These are phyloP conservation scores for Pinus albicaulis DNA, from an alignment of 75 land plant genomes.

Conservation along the genomic window DNA sequence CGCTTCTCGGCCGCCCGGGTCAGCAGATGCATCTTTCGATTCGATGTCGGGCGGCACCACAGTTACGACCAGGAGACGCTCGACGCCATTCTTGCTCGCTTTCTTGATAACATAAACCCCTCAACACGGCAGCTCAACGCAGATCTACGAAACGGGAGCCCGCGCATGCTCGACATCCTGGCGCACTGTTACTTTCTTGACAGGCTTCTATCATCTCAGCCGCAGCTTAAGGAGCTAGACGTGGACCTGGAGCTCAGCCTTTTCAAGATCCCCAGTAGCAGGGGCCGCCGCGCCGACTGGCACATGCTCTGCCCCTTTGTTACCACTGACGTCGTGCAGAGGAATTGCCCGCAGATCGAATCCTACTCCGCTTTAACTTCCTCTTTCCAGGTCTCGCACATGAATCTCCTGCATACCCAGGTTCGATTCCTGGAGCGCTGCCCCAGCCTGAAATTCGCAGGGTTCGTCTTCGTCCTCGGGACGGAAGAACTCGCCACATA, in stretches of 20 bases:
- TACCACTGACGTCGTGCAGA: not conserved
- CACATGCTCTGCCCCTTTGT: slow-evolving; percentile 9
- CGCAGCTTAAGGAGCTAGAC: not conserved
- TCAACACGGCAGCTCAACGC: not conserved
- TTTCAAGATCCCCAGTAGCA: not conserved
- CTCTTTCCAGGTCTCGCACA: not conserved
- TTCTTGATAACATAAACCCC: not conserved
- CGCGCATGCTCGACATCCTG: not conserved
- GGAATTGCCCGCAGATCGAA: not conserved
- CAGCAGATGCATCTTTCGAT: not conserved
- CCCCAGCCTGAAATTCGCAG: not conserved
- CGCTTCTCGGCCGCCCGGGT: not conserved
- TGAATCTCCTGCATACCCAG: slow-evolving; percentile 6
- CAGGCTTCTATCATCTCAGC: not conserved
- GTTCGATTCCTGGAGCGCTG: not conserved
- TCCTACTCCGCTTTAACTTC: not conserved
- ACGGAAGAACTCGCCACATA: not conserved
- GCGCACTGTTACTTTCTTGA: slow-evolving; percentile 14
- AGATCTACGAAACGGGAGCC: not conserved
- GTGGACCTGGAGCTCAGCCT: slow-evolving; percentile 2
- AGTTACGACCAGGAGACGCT: not conserved
- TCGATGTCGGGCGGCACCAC: not conserved
- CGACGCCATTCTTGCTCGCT: slow-evolving; percentile 3
- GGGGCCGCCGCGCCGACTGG: not conserved
- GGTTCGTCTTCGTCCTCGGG: not conserved